Evolutionary conservation across 352 stramenopile genomes (phyloP).

Genomic region (Phytophthora ohioensis): DNA sequence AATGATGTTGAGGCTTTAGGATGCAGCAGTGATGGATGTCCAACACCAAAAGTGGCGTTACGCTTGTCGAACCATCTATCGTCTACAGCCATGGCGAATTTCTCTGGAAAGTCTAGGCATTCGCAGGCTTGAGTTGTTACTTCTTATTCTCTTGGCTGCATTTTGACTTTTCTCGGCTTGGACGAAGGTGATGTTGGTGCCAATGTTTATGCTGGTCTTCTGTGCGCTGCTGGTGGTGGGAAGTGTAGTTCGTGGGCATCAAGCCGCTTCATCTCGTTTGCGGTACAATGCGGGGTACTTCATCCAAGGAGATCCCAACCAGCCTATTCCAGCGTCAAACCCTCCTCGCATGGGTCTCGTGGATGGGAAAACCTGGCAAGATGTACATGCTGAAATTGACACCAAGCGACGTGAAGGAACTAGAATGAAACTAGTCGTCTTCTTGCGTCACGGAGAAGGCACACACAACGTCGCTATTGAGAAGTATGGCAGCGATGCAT

Average conservation of each 20-base stretch:
- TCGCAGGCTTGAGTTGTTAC: neutral
- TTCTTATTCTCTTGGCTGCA: slow-evolving; percentile 1
- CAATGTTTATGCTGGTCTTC: neutral
- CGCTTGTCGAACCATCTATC: slow-evolving; percentile 22
- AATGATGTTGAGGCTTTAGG: neutral
- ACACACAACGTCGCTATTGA: slow-evolving; percentile 43
- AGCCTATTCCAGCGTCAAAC: slow-evolving; percentile 20
- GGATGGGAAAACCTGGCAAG: slow-evolving; percentile 37
- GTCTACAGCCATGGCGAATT: neutral
- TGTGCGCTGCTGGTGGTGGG: slow-evolving; percentile 15
- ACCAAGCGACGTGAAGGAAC: slow-evolving; percentile 4
- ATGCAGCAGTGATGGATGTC: slow-evolving; percentile 21
- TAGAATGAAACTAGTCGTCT: slow-evolving; percentile 35
- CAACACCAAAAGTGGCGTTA: neutral
- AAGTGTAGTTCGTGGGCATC: slow-evolving; percentile 3
- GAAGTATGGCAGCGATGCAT: slow-evolving; percentile 39
- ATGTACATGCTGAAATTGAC: slow-evolving; percentile 31
- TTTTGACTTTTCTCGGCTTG: slow-evolving; percentile 17
- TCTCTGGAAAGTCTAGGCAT: neutral
- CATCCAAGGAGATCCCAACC: slow-evolving; percentile 25
- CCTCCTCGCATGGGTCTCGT: slow-evolving; percentile 36
- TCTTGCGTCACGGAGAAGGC: slow-evolving; percentile 40
- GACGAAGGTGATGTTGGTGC: neutral
- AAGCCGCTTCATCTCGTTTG: slow-evolving; percentile 9
- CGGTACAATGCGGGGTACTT: slow-evolving; percentile 33